These are phyloP conservation scores for Hypomyces perniciosus DNA, from an alignment of 2,329 filamentous ascomycete species.

Conservation along the genomic window DNA sequence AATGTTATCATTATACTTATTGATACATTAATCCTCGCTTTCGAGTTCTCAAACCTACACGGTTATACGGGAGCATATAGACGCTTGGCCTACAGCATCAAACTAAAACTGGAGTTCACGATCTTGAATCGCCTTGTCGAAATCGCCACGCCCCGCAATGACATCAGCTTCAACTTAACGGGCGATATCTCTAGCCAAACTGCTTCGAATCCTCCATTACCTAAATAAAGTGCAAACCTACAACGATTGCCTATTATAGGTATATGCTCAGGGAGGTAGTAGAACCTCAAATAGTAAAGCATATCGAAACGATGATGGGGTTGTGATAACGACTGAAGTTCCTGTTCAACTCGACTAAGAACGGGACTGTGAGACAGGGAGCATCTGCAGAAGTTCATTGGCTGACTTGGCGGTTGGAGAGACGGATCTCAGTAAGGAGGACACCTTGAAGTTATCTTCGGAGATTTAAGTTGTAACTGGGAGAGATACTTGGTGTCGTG, in stretches of 20 bases:
- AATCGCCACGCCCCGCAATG: slow-evolving; percentile 10
- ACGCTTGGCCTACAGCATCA: slow-evolving; percentile 25
- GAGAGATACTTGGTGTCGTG: neutral
- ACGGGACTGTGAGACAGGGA: neutral
- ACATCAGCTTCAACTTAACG: neutral
- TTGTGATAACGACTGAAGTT: neutral
- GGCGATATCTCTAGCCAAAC: neutral
- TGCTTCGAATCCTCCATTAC: neutral
- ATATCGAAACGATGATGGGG: neutral
- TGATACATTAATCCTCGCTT: slow-evolving; percentile 28
- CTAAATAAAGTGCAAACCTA: neutral
- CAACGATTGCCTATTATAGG: neutral
- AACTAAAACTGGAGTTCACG: slow-evolving; percentile 27
- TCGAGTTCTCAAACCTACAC: slow-evolving; percentile 23
- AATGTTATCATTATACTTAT: slow-evolving; percentile 36
- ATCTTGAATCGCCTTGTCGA: slow-evolving; percentile 26
- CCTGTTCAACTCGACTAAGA: neutral
- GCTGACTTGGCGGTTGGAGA: neutral
- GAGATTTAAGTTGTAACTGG: neutral
- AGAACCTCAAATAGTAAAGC: neutral
- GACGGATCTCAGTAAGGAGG: neutral
- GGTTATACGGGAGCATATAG: slow-evolving; percentile 25
- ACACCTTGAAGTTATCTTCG: neutral
- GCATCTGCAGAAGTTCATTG: neutral
- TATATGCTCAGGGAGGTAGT: neutral